Base-by-base conservation (phyloP, 768 basidiomycete genomes). In the Terana coerulea region DNA sequence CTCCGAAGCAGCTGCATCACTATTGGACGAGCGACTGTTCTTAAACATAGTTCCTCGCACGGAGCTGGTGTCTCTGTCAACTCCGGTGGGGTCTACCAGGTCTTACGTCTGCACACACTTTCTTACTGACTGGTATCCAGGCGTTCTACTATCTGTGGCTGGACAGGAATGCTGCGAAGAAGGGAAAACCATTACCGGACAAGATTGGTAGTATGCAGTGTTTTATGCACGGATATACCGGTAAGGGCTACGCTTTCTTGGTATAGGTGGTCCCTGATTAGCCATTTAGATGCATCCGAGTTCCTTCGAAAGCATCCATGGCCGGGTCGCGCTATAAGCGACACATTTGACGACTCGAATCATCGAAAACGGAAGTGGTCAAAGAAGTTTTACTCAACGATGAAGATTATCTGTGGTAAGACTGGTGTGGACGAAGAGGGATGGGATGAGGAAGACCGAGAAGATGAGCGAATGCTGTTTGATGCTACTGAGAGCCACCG, bases 131-230 rank as follows among this genome's bases (percentile, higher is more conserved):
- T n/a, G 12, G 31, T 12, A 44, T 12, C 26, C 15, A 91, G 82
- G 88, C 91, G 5, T 95, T 95, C 68, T 95, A 89, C 67, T 95
- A 95, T 59, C 89, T 92, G 61, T 95, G 91, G 91, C 71, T 92
- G 25, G 92, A 95, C 60, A 75, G 91, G 52, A 88, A 72, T 62
- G 88, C 80, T 3, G 78, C 78, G 9, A 93, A 91, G 70, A 91
- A 93, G 60, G 89, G 88, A 5, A 91, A 91, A 61, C 76, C 78
- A 1, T 66, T 94, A 17, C 90, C 90, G 21, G 89, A 88, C 53
- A 95, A 95, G 70, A 85, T 93, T 44, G 93, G 93, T 7, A 90
- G 87, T 60, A 85, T 93, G 81, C 93, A 95, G 61, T 84, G 81
- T 49, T 95, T 95, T 68, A 69, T 94, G 61, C 81, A 90, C 57